Conservation (phyloP, 2,329 filamentous ascomycete species). For the Phyllosticta citriasiana region DNA sequence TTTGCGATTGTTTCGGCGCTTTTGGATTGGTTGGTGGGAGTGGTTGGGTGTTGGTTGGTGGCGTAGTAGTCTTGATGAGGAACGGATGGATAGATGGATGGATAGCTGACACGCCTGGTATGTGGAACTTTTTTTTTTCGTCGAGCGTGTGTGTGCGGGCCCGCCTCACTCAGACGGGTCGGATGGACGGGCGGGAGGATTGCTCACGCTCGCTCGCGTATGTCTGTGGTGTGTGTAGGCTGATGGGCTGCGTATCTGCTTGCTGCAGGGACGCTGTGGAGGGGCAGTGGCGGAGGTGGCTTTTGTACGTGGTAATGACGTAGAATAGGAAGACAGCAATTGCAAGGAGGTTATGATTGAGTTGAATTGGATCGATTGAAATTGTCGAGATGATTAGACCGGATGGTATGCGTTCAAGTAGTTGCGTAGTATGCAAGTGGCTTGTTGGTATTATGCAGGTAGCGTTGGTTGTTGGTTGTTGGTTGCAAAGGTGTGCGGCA, state of each 20-base stretch:
- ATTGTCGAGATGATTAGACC: neutral
- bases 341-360: neutral
- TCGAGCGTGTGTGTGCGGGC: no score
- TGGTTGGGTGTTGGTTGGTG: slow-evolving; percentile 8
- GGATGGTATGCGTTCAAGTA: neutral
- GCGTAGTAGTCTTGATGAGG: neutral
- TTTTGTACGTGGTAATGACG: neutral
- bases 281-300: neutral
- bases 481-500: neutral
- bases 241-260: no score
- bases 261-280: neutral
- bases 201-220: no score
- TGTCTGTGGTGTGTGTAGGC: no score
- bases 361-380: neutral
- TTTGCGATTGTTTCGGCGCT: slow-evolving; percentile 11
- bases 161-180: no score
- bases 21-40: neutral
- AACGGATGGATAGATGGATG: neutral
- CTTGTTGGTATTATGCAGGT: neutral
- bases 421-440: neutral
- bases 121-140: neutral
- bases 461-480: neutral
- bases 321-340: neutral
- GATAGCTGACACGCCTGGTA: neutral
- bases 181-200: no score